Percentiles rank a stretch among this genome's conserved stretches.
Evolutionary conservation across 352 stramenopile species (phyloP).

Genomic region (Plasmopara viticola): DNA sequence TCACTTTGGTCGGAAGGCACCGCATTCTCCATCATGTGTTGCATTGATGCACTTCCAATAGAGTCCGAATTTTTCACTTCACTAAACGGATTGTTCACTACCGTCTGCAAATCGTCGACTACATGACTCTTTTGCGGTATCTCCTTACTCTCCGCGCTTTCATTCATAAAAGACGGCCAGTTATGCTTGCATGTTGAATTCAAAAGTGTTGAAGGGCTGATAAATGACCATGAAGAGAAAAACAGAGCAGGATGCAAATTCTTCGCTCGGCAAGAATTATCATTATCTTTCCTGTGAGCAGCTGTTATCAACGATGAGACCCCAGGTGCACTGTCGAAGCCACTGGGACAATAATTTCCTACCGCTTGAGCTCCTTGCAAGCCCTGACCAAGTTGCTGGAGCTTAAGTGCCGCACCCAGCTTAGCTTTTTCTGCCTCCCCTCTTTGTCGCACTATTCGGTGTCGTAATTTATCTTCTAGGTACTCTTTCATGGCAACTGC

Average conservation of each 20-base stretch:
- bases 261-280: conserved; percentile 38
- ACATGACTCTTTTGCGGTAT: conserved; percentile 11
- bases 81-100: neutral
- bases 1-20: conserved; percentile 15
- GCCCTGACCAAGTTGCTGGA: conserved; percentile 19
- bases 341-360: conserved; percentile 1
- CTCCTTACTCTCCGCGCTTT: conserved; percentile 31
- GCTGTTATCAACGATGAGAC: conserved; percentile 1
- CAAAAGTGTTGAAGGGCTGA: conserved; percentile 53
- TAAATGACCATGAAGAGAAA: conserved; percentile 80
- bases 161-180: conserved; percentile 67
- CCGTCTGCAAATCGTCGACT: neutral
- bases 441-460: conserved; percentile 20
- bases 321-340: neutral
- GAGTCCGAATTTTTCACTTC: conserved; percentile 1
- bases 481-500: conserved; percentile 45
- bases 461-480: conserved; percentile 44
- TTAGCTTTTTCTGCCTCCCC: conserved; percentile 22
- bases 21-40: conserved; percentile 16
- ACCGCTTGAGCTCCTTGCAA: conserved; percentile 3
- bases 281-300: conserved; percentile 12
- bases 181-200: conserved; percentile 77
- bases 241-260: conserved; percentile 77
- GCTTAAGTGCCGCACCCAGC: conserved; percentile 21
- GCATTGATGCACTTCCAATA: conserved; percentile 1